phyloP scores from a whole-genome alignment of 2,329 filamentous ascomycete species.

The Colletotrichum nymphaeae region DNA sequence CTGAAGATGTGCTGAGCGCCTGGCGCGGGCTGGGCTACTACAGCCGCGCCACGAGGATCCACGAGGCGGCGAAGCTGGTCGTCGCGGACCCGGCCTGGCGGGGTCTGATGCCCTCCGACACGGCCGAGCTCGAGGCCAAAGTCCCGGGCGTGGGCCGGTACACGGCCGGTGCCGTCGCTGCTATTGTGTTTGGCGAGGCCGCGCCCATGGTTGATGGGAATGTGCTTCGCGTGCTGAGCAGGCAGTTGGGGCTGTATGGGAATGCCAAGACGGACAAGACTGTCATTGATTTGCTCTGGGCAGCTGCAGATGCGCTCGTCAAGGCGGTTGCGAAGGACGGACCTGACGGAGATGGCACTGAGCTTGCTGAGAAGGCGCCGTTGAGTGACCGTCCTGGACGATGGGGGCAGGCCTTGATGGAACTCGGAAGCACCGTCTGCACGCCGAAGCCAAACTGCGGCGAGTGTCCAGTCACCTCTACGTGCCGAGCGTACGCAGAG shows the following conservation, averaged over 20 bases:
- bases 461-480: slow-evolving; percentile 60
- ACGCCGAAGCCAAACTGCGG: slow-evolving; percentile 68
- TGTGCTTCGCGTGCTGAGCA: slow-evolving; percentile 69
- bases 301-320: slow-evolving; percentile 66
- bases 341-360: slow-evolving; percentile 29
- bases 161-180: slow-evolving; percentile 71
- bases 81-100: slow-evolving; percentile 52
- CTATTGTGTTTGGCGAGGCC: slow-evolving; percentile 70
- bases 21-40: slow-evolving; percentile 75
- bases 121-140: slow-evolving; percentile 57
- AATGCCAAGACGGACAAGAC: slow-evolving; percentile 67
- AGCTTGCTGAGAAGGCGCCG: slow-evolving; percentile 39
- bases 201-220: slow-evolving; percentile 74
- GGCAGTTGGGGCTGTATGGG: slow-evolving; percentile 68
- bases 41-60: slow-evolving; percentile 70
- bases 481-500: slow-evolving; percentile 64
- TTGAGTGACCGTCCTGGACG: slow-evolving; percentile 64
- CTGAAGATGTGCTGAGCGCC: slow-evolving; percentile 67
- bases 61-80: slow-evolving; percentile 65
- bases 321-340: slow-evolving; percentile 59
- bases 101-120: slow-evolving; percentile 62
- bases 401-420: slow-evolving; percentile 76
- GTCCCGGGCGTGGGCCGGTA: slow-evolving; percentile 72
- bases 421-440: slow-evolving; percentile 72
- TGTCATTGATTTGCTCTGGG: slow-evolving; percentile 67